These are phyloP conservation scores for Puccinia horiana DNA, from an alignment of 1,284 basidiomycete genomes.

Conservation along the genomic window DNA sequence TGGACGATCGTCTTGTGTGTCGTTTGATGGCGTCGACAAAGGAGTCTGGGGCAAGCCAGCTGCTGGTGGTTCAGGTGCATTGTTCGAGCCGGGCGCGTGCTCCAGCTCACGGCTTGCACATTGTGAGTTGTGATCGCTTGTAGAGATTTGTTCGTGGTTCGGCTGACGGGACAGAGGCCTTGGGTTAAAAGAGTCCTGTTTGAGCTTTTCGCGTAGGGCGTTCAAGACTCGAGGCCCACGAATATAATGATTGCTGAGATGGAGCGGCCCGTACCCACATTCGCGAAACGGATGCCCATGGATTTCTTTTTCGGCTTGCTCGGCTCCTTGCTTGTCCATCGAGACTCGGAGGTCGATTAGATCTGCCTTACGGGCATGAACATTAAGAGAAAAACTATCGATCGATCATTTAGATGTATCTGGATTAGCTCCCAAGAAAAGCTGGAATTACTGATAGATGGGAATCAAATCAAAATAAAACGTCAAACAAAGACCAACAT, in stretches of 20 bases:
- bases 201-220: not conserved
- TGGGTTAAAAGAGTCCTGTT: not conserved
- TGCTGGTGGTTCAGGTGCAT: not conserved
- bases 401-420: not conserved
- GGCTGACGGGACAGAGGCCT: not conserved
- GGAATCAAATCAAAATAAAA: not conserved
- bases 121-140: not conserved
- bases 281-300: not conserved
- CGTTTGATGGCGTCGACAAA: not conserved
- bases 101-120: not conserved
- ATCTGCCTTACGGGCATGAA: not conserved
- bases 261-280: constrained; percentile 2
- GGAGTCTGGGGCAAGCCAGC: not conserved
- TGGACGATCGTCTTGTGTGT: not conserved
- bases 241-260: not conserved
- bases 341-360: constrained; percentile 5
- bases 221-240: not conserved
- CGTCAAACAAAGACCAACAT: not conserved
- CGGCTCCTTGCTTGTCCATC: not conserved
- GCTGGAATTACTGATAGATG: not conserved
- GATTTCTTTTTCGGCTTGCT: not conserved
- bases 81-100: not conserved
- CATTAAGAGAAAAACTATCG: not conserved
- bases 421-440: not conserved
- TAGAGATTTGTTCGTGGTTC: not conserved